Percentiles rank a stretch among this genome's conserved stretches.
phyloP scores from a whole-genome alignment of 2,329 filamentous ascomycete species.

The Chalaropsis ovoidea region DNA sequence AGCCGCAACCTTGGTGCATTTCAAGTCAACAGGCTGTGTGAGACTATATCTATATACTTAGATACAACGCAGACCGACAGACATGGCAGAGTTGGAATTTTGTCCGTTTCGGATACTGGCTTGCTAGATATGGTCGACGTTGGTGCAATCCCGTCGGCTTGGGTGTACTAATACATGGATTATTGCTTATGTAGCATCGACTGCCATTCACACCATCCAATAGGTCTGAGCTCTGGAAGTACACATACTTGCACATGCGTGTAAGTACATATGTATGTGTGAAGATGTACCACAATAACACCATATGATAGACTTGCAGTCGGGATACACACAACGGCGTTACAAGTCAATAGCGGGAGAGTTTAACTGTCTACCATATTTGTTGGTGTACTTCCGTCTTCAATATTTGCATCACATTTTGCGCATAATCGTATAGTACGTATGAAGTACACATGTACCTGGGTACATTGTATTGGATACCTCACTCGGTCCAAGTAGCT shows the following conservation, averaged over 20 bases:
- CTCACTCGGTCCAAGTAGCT: background rate
- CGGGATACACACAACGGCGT: background rate
- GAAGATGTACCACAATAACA: background rate
- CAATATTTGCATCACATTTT: too few species aligned
- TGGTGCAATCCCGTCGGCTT: background rate
- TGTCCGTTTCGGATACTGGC: background rate
- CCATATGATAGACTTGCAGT: background rate
- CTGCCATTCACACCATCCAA: background rate
- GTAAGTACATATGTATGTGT: background rate
- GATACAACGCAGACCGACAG: too few species aligned
- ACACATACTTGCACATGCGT: background rate
- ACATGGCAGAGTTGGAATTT: background rate
- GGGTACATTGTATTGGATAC: too few species aligned
- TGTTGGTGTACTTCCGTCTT: too few species aligned
- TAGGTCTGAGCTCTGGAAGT: too few species aligned
- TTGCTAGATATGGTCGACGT: background rate
- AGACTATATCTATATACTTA: too few species aligned
- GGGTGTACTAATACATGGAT: slow-evolving; percentile 1
- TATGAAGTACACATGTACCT: too few species aligned
- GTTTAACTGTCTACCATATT: background rate
- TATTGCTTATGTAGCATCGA: background rate
- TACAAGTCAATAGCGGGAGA: background rate
- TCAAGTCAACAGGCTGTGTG: too few species aligned
- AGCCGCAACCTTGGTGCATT: too few species aligned
- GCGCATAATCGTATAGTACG: too few species aligned